These are phyloP conservation scores for Collybia nuda DNA, from an alignment of 768 basidiomycete genomes.

Conservation along the genomic window DNA sequence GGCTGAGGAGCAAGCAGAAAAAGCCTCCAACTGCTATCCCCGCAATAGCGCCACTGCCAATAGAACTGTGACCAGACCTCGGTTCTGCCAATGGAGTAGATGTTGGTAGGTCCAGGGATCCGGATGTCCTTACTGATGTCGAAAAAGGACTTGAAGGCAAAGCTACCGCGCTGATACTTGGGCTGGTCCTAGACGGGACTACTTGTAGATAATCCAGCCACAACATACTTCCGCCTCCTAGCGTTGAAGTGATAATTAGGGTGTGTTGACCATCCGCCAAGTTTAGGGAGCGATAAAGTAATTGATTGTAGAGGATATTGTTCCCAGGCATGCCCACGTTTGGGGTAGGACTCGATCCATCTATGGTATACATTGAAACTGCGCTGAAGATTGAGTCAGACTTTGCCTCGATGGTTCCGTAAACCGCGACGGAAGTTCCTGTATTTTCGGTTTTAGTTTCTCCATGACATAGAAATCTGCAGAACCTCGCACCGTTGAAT, in stretches of 20 bases:
- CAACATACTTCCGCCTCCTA: constrained; percentile 8
- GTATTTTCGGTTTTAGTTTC: neutral
- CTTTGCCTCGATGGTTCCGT: constrained; percentile 9
- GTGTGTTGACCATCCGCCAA: constrained; percentile 17
- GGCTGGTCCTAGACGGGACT: too few species aligned
- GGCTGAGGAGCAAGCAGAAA: too few species aligned
- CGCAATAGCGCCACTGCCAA: too few species aligned
- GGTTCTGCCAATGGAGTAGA: too few species aligned
- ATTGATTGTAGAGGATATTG: constrained; percentile 8
- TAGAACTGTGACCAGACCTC: too few species aligned
- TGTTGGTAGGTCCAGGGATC: too few species aligned
- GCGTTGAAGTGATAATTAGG: constrained; percentile 15
- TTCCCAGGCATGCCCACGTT: neutral
- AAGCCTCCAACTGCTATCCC: too few species aligned
- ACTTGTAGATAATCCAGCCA: constrained; percentile 12
- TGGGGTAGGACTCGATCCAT: constrained; percentile 1
- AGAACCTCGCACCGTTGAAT: constrained; percentile 15
- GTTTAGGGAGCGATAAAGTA: constrained; percentile 13
- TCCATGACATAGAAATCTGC: too few species aligned
- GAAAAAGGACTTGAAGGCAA: too few species aligned
- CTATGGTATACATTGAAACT: constrained; percentile 10
- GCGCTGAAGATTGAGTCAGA: constrained; percentile 1
- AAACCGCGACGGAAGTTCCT: constrained; percentile 13
- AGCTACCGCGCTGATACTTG: too few species aligned
- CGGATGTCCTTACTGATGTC: too few species aligned